Conservation (phyloP, 1,139 yeast species). For the Yamadazyma blattariae region DNA sequence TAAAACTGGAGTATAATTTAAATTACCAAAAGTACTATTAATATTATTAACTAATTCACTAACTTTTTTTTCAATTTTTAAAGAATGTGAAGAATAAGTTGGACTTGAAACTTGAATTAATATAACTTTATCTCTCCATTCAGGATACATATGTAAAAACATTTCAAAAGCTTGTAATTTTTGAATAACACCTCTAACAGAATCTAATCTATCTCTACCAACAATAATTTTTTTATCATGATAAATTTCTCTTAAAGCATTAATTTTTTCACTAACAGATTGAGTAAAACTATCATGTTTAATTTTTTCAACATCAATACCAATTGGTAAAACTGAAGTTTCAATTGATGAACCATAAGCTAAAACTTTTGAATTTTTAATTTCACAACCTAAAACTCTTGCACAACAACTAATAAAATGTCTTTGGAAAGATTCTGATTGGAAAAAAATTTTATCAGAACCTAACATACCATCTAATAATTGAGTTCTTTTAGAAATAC, state of each 20-base stretch:
- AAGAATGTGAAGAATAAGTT: conserved; percentile 49
- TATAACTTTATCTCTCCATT: conserved; percentile 85
- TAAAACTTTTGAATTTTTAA: conserved; percentile 53
- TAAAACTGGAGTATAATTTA: conserved; percentile 80
- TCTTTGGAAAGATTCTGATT: conserved; percentile 79
- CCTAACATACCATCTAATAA: conserved; percentile 90
- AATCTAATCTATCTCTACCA: conserved; percentile 79
- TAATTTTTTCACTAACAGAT: conserved; percentile 34
- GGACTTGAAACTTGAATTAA: conserved; percentile 91
- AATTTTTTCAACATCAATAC: conserved; percentile 70
- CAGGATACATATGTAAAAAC: conserved; percentile 86
- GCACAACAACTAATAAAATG: conserved; percentile 91
- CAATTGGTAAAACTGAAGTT: conserved; percentile 78
- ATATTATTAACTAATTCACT: conserved; percentile 75
- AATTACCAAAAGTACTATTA: conserved; percentile 78
- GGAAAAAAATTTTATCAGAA: conserved; percentile 82
- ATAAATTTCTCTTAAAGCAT: conserved; percentile 62
- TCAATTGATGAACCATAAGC: conserved; percentile 77
- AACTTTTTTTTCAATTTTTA: conserved; percentile 71
- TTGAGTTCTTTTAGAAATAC: conserved; percentile 78
- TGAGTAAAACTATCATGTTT: conserved; percentile 54
- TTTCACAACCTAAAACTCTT: conserved; percentile 72
- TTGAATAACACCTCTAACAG: conserved; percentile 81
- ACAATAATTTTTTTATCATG: conserved; percentile 73
- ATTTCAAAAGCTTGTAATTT: conserved; percentile 78